Conservation (phyloP, 805 yeast genomes). For the Wickerhamiella lipophila region DNA sequence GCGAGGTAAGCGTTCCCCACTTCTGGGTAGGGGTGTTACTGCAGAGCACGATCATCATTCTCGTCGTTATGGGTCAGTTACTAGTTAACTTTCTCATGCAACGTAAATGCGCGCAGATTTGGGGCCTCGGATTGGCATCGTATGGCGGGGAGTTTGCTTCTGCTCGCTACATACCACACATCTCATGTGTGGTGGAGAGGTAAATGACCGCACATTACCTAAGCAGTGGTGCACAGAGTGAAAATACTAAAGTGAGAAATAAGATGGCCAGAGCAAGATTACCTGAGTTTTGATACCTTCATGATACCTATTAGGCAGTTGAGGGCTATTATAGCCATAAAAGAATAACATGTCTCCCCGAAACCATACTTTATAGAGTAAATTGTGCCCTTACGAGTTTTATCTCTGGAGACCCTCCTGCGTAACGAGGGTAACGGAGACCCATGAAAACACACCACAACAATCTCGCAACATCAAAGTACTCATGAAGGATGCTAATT, state of each 20-base stretch:
- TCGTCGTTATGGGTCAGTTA: background rate
- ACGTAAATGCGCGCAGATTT: too few relatives aligned
- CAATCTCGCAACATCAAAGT: too few relatives aligned
- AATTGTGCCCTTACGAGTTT: background rate
- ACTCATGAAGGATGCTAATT: too few relatives aligned
- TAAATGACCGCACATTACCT: background rate
- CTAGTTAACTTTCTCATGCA: too few relatives aligned
- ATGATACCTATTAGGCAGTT: too few relatives aligned
- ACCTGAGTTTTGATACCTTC: too few relatives aligned
- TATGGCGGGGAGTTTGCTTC: background rate
- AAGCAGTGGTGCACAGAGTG: background rate
- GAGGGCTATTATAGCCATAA: too few relatives aligned
- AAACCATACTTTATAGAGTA: background rate
- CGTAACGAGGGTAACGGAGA: background rate
- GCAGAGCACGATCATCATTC: background rate
- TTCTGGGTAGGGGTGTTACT: background rate
- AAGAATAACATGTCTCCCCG: background rate
- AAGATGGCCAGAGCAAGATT: too few relatives aligned
- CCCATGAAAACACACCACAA: background rate
- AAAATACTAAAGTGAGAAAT: too few relatives aligned
- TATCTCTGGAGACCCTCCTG: background rate
- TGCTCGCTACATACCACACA: background rate
- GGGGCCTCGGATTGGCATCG: background rate
- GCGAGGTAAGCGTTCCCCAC: constrained; percentile 3
- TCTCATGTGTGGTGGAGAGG: background rate